Conservation (phyloP, 179 eudicot genomes). For the Corrigiola litoralis region DNA sequence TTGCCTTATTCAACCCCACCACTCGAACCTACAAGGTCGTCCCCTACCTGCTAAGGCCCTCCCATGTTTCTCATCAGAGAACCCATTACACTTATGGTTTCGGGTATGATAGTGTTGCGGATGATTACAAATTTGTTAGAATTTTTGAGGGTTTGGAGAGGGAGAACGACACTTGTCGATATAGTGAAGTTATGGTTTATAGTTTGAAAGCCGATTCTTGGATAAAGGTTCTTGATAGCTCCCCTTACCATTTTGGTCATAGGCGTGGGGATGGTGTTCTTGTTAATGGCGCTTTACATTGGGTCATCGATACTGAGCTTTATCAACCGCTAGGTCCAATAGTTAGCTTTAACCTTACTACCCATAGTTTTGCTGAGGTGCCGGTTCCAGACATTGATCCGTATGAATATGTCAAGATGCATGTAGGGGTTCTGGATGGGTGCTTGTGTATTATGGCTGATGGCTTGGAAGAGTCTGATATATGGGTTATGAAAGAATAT, state of each 20-base stretch:
- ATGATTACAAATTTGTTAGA: slow-evolving; percentile 17
- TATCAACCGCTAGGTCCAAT: neutral
- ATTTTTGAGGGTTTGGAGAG: neutral
- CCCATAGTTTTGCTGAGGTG: neutral
- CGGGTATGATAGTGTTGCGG: neutral
- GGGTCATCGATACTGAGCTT: neutral
- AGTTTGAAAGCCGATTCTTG: slow-evolving; percentile 5
- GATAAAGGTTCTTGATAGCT: slow-evolving; percentile 1
- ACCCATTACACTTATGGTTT: neutral
- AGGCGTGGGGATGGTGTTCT: neutral
- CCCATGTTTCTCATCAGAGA: too few relatives aligned
- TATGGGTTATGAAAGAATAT: slow-evolving; percentile 10
- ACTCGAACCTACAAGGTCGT: slow-evolving; percentile 15
- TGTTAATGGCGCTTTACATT: slow-evolving; percentile 7
- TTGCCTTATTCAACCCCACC: slow-evolving; percentile 23
- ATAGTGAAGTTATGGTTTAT: slow-evolving; percentile 13
- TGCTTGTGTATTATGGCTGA: slow-evolving; percentile 7
- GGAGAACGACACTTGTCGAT: neutral
- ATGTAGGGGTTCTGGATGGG: slow-evolving; percentile 10
- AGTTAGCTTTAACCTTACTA: slow-evolving; percentile 5
- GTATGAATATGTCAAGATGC: neutral
- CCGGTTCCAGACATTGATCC: neutral
- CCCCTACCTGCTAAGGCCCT: neutral
- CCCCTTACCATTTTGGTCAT: neutral
- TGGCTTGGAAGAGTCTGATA: neutral